Percentiles rank a stretch among this genome's conserved stretches.
These are phyloP conservation scores for Rhinocladiella mackenziei DNA, from an alignment of 2,329 filamentous ascomycete species.

Conservation along the genomic window DNA sequence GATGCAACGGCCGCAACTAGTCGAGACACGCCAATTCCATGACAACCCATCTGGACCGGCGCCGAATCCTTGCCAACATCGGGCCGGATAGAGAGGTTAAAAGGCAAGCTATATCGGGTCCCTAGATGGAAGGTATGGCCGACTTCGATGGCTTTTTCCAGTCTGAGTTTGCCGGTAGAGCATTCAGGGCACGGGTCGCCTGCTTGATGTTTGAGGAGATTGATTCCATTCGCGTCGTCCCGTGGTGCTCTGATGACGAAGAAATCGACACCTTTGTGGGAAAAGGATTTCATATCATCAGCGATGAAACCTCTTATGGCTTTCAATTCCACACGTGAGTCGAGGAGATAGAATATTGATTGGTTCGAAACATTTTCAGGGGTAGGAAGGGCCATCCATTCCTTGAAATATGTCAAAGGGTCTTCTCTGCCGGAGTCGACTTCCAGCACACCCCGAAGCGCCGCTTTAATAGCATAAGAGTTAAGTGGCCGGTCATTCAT, in stretches of 20 bases:
- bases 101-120: slow-evolving; percentile 75
- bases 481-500: slow-evolving; percentile 40
- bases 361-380: slow-evolving; percentile 31
- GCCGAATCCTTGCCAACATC: slow-evolving; percentile 37
- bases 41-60: slow-evolving; percentile 87
- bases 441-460: slow-evolving; percentile 50
- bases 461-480: slow-evolving; percentile 61
- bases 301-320: slow-evolving; percentile 6
- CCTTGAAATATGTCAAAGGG: slow-evolving; percentile 24
- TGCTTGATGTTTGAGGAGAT: slow-evolving; percentile 61
- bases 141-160: slow-evolving; percentile 76
- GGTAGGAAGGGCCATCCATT: slow-evolving; percentile 30
- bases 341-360: slow-evolving; percentile 26
- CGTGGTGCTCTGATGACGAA: slow-evolving; percentile 10
- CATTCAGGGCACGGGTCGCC: slow-evolving; percentile 75
- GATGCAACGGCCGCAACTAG: slow-evolving; percentile 84
- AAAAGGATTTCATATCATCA: slow-evolving; percentile 9
- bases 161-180: slow-evolving; percentile 55
- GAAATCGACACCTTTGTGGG: slow-evolving; percentile 7
- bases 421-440: slow-evolving; percentile 69
- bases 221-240: slow-evolving; percentile 5
- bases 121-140: slow-evolving; percentile 95
- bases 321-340: slow-evolving; percentile 14
- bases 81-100: slow-evolving; percentile 56
- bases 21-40: slow-evolving; percentile 89